A percentile compares a stretch with the other conserved stretches of the same genome.
These are phyloP conservation scores for Neurospora pannonica DNA, from an alignment of 495 filamentous ascomycete species.

Conservation along the genomic window DNA sequence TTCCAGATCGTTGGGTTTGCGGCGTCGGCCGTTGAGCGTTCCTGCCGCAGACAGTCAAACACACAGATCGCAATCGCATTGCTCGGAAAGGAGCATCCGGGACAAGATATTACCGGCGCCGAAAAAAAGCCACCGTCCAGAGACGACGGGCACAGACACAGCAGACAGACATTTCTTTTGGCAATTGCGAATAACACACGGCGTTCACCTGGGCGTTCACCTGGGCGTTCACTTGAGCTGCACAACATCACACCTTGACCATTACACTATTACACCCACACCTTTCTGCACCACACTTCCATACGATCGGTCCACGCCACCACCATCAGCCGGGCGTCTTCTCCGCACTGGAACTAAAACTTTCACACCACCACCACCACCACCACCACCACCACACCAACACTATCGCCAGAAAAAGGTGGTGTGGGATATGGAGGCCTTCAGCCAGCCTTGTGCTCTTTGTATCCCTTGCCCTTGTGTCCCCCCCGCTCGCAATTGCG, in stretches of 20 bases:
- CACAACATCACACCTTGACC: neutral
- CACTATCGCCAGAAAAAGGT: neutral
- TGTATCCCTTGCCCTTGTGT: neutral
- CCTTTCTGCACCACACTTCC: neutral
- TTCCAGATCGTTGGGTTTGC: neutral
- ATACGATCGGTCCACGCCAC: neutral
- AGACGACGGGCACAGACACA: neutral
- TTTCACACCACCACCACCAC: neutral
- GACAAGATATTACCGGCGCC: neutral
- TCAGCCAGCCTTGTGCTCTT: neutral
- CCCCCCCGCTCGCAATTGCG: neutral
- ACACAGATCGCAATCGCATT: neutral
- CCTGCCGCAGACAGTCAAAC: neutral
- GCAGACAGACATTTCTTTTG: neutral
- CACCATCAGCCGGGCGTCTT: neutral
- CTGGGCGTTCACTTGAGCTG: neutral
- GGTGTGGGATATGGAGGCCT: neutral
- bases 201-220: neutral
- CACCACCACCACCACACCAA: neutral
- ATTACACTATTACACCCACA: neutral
- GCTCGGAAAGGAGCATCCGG: neutral
- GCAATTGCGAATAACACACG: neutral
- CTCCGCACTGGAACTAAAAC: neutral
- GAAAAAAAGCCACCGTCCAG: neutral
- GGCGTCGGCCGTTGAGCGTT: neutral